Conservation (phyloP, 495 filamentous ascomycete species). For the Hyaloscypha variabilis region DNA sequence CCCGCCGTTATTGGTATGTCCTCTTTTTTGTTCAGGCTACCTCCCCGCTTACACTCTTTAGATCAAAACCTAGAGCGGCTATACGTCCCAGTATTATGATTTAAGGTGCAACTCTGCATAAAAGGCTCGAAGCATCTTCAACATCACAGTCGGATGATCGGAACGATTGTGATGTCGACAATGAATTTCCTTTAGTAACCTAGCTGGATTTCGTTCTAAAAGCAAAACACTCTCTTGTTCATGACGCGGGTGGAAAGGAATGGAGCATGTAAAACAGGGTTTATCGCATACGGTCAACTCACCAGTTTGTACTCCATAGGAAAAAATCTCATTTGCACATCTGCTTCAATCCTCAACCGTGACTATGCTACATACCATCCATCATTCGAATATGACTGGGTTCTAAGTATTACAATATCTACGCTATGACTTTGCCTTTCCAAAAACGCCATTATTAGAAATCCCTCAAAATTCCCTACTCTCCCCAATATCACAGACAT, state of each 20-base stretch:
- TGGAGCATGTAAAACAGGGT: conserved; percentile 8
- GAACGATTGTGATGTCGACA: conserved; percentile 18
- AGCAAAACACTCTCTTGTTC: background rate
- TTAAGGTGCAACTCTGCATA: conserved; percentile 4
- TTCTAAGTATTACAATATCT: background rate
- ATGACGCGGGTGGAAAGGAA: background rate
- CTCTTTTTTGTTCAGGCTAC: conserved; percentile 1
- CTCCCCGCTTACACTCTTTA: background rate
- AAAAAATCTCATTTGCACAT: conserved; percentile 13
- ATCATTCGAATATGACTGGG: background rate
- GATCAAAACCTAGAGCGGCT: conserved; percentile 9
- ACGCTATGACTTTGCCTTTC: background rate
- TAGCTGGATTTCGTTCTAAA: background rate
- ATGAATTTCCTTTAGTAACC: conserved; percentile 3
- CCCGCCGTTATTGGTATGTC: conserved; percentile 31
- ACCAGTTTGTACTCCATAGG: conserved; percentile 19
- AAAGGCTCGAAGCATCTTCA: background rate
- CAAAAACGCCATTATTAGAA: background rate
- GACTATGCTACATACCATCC: background rate
- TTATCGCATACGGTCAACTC: conserved; percentile 2
- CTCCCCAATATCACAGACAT: conserved; percentile 86
- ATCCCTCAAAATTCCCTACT: conserved; percentile 67
- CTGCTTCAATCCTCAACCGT: background rate
- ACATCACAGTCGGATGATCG: conserved; percentile 5
- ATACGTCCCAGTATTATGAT: conserved; percentile 17